Conservation (phyloP, 1,284 basidiomycete species). For the Fomitopsis palustris region DNA sequence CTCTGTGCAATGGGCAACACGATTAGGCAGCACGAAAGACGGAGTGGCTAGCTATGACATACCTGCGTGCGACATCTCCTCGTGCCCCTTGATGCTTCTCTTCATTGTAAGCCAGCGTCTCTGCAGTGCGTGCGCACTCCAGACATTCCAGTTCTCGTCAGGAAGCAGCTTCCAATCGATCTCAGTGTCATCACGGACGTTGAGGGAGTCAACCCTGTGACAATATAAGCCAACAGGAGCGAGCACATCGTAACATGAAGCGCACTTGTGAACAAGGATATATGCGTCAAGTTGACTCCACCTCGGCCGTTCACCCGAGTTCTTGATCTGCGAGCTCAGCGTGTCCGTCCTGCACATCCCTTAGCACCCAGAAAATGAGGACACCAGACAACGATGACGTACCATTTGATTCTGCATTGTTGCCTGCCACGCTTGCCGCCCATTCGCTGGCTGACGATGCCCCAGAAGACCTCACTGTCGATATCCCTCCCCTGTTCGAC, state of each 20-base stretch:
- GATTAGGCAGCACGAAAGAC: neutral
- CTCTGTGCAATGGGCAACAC: conserved; percentile 42
- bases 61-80: conserved; percentile 78
- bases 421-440: conserved; percentile 68
- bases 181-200: conserved; percentile 76
- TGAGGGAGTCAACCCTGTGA: conserved; percentile 63
- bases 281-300: conserved; percentile 75
- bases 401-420: conserved; percentile 87
- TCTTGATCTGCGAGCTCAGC: conserved; percentile 67
- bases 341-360: conserved; percentile 60
- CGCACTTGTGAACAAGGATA: conserved; percentile 78
- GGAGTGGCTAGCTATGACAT: conserved; percentile 16
- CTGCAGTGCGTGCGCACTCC: conserved; percentile 75
- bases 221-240: neutral
- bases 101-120: conserved; percentile 79
- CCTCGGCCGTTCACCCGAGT: conserved; percentile 61
- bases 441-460: conserved; percentile 71
- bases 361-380: neutral
- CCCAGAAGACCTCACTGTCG: conserved; percentile 82
- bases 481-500: conserved; percentile 61
- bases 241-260: neutral
- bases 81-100: conserved; percentile 64
- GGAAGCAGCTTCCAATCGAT: conserved; percentile 77
- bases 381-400: conserved; percentile 6
- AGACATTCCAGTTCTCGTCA: conserved; percentile 77